A percentile compares a stretch with the other conserved stretches of the same genome.
Conservation (phyloP, 148 eudicot genomes). For the Vaccinium corymbosum region DNA sequence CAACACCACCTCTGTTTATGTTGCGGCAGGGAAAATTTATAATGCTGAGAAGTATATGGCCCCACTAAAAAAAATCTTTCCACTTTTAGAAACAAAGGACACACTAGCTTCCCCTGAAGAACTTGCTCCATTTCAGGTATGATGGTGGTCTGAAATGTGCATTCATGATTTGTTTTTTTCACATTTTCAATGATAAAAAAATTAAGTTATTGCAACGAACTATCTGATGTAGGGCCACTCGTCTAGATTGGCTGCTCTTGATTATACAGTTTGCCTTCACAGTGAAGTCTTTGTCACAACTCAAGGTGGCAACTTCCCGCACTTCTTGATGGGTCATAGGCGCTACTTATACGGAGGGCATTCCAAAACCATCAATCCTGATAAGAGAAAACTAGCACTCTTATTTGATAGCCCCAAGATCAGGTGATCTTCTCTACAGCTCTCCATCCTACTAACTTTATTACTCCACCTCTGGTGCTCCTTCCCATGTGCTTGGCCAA, state of each 20-base stretch:
- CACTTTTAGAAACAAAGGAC: constrained; percentile 79
- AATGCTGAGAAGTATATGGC: constrained; percentile 91
- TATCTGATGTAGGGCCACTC: constrained; percentile 66
- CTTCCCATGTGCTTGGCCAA: not conserved
- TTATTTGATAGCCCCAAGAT: constrained; percentile 84
- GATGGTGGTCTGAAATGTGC: not conserved
- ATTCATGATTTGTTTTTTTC: not conserved
- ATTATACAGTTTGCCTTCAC: constrained; percentile 92
- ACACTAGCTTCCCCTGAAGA: constrained; percentile 80
- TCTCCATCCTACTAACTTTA: not conserved
- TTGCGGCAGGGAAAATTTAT: constrained; percentile 89
- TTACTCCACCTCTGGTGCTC: not conserved
- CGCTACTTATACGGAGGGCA: constrained; percentile 90
- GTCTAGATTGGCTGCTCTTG: constrained; percentile 95
- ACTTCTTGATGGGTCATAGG: constrained; percentile 92
- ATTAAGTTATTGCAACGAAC: not conserved
- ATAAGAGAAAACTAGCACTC: constrained; percentile 77
- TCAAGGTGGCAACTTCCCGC: constrained; percentile 98
- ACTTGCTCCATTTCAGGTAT: constrained; percentile 85
- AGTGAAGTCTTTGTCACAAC: constrained; percentile 95
- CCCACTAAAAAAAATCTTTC: constrained; percentile 80
- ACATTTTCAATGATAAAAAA: not conserved
- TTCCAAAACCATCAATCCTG: constrained; percentile 84
- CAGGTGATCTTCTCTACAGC: constrained; percentile 42
- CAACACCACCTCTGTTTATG: constrained; percentile 73